phyloP scores from a whole-genome alignment of 192 early-diverging fungal genomes.

The Backusella parvicylindrica region DNA sequence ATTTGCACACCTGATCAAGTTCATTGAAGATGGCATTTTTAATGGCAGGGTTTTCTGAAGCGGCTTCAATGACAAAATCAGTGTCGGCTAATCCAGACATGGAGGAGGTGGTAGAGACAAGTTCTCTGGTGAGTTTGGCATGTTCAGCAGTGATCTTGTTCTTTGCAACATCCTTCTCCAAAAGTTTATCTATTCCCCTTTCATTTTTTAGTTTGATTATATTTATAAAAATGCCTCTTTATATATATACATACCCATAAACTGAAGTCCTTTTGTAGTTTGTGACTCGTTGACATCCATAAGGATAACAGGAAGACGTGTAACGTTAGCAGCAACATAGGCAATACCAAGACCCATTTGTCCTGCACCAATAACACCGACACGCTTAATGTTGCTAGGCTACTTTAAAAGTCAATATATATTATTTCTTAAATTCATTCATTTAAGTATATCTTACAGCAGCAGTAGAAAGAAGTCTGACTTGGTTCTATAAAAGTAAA shows the following conservation, averaged over 20 bases:
- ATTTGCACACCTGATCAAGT: slow-evolving; percentile 63
- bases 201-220: too few relatives aligned
- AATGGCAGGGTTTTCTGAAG: slow-evolving; percentile 79
- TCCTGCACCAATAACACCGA: slow-evolving; percentile 91
- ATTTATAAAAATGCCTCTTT: background rate
- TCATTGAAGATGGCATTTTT: slow-evolving; percentile 81
- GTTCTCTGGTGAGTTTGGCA: slow-evolving; percentile 52
- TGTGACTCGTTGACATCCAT: slow-evolving; percentile 78
- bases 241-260: slow-evolving; percentile 57
- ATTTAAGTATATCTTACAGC: background rate
- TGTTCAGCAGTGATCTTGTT: slow-evolving; percentile 81
- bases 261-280: slow-evolving; percentile 76
- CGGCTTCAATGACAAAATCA: slow-evolving; percentile 94
- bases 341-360: slow-evolving; percentile 96
- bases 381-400: slow-evolving; percentile 31
- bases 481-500: background rate
- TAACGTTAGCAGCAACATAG: slow-evolving; percentile 80
- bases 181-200: slow-evolving; percentile 59
- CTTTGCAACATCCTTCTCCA: slow-evolving; percentile 89
- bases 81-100: slow-evolving; percentile 60
- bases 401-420: background rate
- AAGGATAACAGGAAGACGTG: slow-evolving; percentile 75
- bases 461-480: background rate
- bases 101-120: slow-evolving; percentile 58
- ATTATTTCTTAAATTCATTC: background rate